Percentiles rank a stretch among this genome's conserved stretches.
Conservation (phyloP, 228 moss, liverwort and hornwort species). For the Sphagnum magellanicum region DNA sequence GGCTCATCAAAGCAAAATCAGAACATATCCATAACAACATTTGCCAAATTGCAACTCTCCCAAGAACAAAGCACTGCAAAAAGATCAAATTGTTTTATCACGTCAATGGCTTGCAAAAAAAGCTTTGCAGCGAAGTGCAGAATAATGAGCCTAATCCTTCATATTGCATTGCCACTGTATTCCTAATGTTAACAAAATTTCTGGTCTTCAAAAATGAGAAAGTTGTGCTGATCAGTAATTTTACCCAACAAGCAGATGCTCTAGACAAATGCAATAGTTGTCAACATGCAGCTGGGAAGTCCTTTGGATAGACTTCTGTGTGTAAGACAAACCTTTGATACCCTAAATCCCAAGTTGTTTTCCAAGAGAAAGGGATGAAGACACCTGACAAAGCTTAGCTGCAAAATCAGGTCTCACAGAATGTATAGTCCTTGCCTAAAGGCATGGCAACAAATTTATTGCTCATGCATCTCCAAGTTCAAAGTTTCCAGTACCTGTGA, state of each 20-base stretch:
- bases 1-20: neutral
- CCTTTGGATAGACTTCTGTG: no score
- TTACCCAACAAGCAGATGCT: slow-evolving; percentile 7
- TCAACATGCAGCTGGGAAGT: neutral
- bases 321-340: no score
- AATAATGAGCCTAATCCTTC: slow-evolving; percentile 34
- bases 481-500: slow-evolving; percentile 30
- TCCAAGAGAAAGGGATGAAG: no score
- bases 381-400: slow-evolving; percentile 59
- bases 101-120: neutral
- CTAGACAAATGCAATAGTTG: neutral
- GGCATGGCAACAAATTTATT: slow-evolving; percentile 62
- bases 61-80: neutral
- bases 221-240: slow-evolving; percentile 86
- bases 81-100: neutral
- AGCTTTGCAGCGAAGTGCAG: neutral
- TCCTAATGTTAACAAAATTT: slow-evolving; percentile 90
- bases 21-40: neutral
- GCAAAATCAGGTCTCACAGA: slow-evolving; percentile 81
- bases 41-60: neutral
- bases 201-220: slow-evolving; percentile 82
- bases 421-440: slow-evolving; percentile 25
- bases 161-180: slow-evolving; percentile 89
- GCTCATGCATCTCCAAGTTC: slow-evolving; percentile 85
- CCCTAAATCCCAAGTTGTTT: no score